Base-by-base conservation (phyloP, 805 yeast genomes). In the Suhomyces kilbournensis region DNA sequence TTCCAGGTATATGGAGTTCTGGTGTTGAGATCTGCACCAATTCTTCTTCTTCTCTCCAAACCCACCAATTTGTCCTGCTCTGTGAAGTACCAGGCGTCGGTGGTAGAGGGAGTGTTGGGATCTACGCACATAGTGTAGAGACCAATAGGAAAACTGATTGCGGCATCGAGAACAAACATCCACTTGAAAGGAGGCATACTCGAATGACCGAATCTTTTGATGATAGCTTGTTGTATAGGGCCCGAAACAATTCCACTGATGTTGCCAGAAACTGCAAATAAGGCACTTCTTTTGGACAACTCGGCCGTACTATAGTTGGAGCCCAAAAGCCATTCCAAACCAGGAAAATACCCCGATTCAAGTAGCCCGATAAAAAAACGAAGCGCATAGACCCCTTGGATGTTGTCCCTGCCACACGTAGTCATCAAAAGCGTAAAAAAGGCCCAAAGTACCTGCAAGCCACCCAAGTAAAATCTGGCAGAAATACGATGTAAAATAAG, bases 281-380 rank as follows among this genome's bases (percentile, higher is more conserved):
- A 62, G 9, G 71, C 53, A 9, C 74, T 63, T 52, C 78, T 56
- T 49, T 72, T 74, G n/a, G 69, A 59, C 47, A 72, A 52, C 51
- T 74, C 78, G 4, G 55, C 50, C 22, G 66, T 61, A 17, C 67
- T 60, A 52, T 70, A 72, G 67, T 72, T 71, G 1, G 69, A 63
- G 0, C 76, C 76, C 19, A 60, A 51, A 14, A 60, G 49, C 56
- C 57, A 60, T 23, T 60, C 61, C 51, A 82, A 74, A 19, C 82
- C 83, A 4, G 90, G 87, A 61, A 78, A 79, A 57, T 72, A 78
- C 0, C 82, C 82, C 12, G 78, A 68, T 52, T 79, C 83, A 9
- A 69, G 58, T 23, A 80, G 61, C 0, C 83, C 84, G 22, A 77
- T 52, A 3, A 76, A 53, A 42, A 77, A 70, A 53, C 79, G 58